Conservation (phyloP, 202 grass and related monocot genomes). For the Carex arenaria region DNA sequence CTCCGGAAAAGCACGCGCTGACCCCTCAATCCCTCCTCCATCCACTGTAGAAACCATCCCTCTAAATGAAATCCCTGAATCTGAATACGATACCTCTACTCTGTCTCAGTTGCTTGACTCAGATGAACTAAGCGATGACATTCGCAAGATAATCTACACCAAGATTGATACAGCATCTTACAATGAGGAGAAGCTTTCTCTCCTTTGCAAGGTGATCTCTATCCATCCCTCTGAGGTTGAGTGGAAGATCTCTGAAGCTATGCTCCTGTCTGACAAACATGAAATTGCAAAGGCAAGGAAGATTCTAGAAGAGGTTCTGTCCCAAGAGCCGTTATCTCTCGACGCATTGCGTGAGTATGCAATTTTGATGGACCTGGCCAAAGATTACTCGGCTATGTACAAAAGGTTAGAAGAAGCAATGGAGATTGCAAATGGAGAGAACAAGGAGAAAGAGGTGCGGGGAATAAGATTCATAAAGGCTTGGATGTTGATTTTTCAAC, state of each 20-base stretch:
- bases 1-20: conserved; percentile 9
- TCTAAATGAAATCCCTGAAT: neutral
- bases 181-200: conserved; percentile 15
- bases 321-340: conserved; percentile 22
- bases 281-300: conserved; percentile 17
- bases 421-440: conserved; percentile 26
- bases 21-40: neutral
- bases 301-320: conserved; percentile 36
- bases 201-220: conserved; percentile 22
- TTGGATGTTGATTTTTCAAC: conserved; percentile 35
- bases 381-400: conserved; percentile 8
- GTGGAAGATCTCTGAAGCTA: conserved; percentile 36
- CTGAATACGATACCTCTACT: neutral
- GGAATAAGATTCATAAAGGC: conserved; percentile 34
- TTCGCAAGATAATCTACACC: conserved; percentile 14
- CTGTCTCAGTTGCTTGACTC: conserved; percentile 25
- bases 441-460: conserved; percentile 15
- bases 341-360: conserved; percentile 33
- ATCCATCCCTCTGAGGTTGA: conserved; percentile 18
- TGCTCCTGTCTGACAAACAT: conserved; percentile 24
- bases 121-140: neutral
- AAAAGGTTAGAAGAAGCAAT: conserved; percentile 25
- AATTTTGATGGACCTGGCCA: conserved; percentile 25
- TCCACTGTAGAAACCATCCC: conserved; percentile 7
- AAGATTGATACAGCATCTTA: conserved; percentile 22